Percentiles rank a stretch among this genome's conserved stretches.
Evolutionary conservation across 1,284 basidiomycete genomes (phyloP).

Genomic region (Melampsora medusae): DNA sequence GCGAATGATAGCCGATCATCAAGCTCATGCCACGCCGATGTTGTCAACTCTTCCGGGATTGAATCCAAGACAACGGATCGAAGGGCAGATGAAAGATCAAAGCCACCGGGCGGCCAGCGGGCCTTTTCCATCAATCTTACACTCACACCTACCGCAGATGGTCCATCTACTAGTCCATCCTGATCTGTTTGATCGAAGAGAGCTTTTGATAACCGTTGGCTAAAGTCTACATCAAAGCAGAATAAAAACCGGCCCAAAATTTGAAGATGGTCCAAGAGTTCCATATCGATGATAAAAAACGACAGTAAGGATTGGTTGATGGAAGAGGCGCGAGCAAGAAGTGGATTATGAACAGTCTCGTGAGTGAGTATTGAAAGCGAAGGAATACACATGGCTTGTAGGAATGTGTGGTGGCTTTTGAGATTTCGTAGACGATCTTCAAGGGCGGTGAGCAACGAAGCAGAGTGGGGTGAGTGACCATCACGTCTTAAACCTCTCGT

Average conservation of each 20-base stretch:
- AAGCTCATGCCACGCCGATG: constrained; percentile 7
- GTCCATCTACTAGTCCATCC: neutral
- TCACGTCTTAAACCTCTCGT: constrained; percentile 8
- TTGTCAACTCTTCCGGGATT: constrained; percentile 8
- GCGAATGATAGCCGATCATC: constrained; percentile 41
- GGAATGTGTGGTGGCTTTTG: neutral
- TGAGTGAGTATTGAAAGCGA: constrained; percentile 29
- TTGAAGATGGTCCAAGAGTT: constrained; percentile 38
- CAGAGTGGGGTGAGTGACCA: neutral
- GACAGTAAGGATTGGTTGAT: constrained; percentile 35
- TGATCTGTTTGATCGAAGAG: constrained; percentile 9
- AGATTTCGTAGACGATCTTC: constrained; percentile 27
- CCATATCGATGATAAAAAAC: constrained; percentile 38
- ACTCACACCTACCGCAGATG: constrained; percentile 24
- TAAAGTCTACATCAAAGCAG: constrained; percentile 29
- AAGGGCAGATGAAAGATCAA: constrained; percentile 40
- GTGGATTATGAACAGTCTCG: constrained; percentile 28
- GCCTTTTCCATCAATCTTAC: constrained; percentile 9
- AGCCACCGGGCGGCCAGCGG: constrained; percentile 30
- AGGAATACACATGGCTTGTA: constrained; percentile 25
- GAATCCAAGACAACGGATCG: constrained; percentile 38
- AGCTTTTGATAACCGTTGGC: constrained; percentile 15
- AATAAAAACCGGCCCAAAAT: constrained; percentile 38
- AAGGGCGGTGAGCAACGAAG: neutral
- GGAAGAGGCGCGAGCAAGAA: constrained; percentile 16